Base-by-base conservation (phyloP, 371 early-diverging fungal species). In the Fennellomyces sp. region DNA sequence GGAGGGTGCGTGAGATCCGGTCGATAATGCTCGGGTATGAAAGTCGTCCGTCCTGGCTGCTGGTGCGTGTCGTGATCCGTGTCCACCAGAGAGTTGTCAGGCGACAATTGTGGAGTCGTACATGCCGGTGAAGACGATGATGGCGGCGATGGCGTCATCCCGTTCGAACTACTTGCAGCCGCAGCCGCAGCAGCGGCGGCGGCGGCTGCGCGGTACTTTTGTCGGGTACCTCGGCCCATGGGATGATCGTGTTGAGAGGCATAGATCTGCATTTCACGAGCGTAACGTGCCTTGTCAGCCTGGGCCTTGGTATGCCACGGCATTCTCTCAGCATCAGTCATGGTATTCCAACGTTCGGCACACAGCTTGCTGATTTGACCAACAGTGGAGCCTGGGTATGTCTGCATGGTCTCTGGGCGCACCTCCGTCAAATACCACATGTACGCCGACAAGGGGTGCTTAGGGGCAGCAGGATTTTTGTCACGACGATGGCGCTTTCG, bases 381-480 rank as follows among this genome's bases (percentile, higher is more conserved):
- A 30, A 88, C 84, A n/a, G 84, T 84, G 27, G 81, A 82, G n/a
- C 88, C 87, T 8, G 89, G 83, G 58, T 84, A 76, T 42, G 85
- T 74, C 48, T 80, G 74, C 58, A 85, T 82, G 11, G 85, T 81
- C 10, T 80, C 73, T 0, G 88, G 87, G 17, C 92, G 73, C 30
- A 84, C 85, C 15, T 87, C 85, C 2, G 82, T 87, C 41, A 90
- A 61, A 52, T 82, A 91, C 76, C 86, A 90, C 68, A 91, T 77
- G 60, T 90, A 91, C 0, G 88, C 89, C 2, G 90, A 89, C 58
- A 90, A 80, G n/a, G 92, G 91, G 60, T 91, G 92, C 56, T 89
- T 89, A 33, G 92, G 92, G 11, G 87, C 86, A 29, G 73, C 79
- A 0, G 87, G 85, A 50, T 85, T 91, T 60, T 85, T 84, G 42